Base-by-base conservation (phyloP, 225 moss, liverwort and hornwort species). In the Sphagnum contortum region DNA sequence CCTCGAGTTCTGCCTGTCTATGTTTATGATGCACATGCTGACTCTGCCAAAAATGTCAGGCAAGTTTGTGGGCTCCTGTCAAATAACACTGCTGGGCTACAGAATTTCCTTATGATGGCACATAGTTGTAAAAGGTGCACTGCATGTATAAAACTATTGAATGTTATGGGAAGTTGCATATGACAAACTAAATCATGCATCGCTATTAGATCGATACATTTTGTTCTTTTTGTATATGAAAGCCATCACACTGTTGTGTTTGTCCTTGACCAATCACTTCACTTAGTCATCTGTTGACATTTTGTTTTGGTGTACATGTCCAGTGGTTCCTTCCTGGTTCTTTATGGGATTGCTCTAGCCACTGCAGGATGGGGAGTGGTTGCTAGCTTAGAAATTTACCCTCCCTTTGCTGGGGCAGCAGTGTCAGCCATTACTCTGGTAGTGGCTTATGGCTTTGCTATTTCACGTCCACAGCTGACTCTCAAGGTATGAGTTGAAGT, bases 361-460 rank as follows among this genome's bases (percentile, higher is more conserved):
- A 93, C 90, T 0, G 96, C 93, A 48, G 96, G 96, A 67, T 98
- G 96, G 96, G 96, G 96, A 74, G 96, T 98, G 29, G 96, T 98
- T 72, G 96, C 96, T 60, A 98, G 96, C 77, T 81, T 98, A 83
- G 96, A 98, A 77, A 98, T 98, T 62, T 98, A 98, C 74, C 96
- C 96, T 69, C 96, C 96, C 12, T 98, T 98, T 67, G 96, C 96
- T 58, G 96, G 96, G 63, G 91, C 96, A 50, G 92, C 96, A 44
- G 96, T 98, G 64, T 98, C 96, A 66, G 96, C 96, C 70, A 79
- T 88, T 60, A 98, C 96, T 66, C 77, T 98, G 66, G 96, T 98
- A 67, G 90, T 98, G 55, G 92, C 93, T 4, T 98, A 86, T 82
- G 93, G 93, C 60, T 98, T 98, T 75, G 96, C 96, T 53, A 77